Evolutionary conservation across 768 basidiomycete genomes (phyloP).

Genomic region (Ramaria rubella): DNA sequence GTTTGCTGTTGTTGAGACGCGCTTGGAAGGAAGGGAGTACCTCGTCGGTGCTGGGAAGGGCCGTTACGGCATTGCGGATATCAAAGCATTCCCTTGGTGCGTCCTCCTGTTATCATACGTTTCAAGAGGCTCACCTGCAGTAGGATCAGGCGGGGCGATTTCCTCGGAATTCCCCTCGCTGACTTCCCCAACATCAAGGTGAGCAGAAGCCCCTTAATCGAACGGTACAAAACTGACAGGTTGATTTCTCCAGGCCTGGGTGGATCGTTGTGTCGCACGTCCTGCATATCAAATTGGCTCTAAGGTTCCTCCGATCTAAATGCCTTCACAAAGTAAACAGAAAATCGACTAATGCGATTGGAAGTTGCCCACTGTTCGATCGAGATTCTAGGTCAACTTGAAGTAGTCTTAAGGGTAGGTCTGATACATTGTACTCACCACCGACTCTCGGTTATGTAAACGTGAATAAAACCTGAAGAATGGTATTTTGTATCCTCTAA

Average conservation of each 20-base stretch:
- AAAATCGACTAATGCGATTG: too few relatives aligned
- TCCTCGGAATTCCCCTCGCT: constrained; percentile 52
- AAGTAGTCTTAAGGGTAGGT: too few relatives aligned
- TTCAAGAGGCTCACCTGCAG: neutral
- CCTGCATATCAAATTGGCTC: constrained; percentile 29
- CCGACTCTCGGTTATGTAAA: too few relatives aligned
- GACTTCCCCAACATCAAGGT: constrained; percentile 60
- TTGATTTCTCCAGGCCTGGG: constrained; percentile 31
- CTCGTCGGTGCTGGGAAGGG: constrained; percentile 71
- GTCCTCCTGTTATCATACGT: too few relatives aligned
- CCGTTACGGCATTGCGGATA: constrained; percentile 63
- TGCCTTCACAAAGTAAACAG: constrained; percentile 78
- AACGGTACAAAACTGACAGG: constrained; percentile 7
- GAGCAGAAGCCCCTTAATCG: constrained; percentile 12
- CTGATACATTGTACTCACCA: too few relatives aligned
- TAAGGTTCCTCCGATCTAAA: constrained; percentile 43
- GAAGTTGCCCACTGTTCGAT: too few relatives aligned
- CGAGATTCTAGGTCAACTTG: too few relatives aligned
- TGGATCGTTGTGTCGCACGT: constrained; percentile 32
- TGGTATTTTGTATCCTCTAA: too few relatives aligned
- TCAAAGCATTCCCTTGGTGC: constrained; percentile 63
- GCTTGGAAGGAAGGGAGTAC: constrained; percentile 65
- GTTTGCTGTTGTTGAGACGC: constrained; percentile 75
- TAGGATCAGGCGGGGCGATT: constrained; percentile 49
- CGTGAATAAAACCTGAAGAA: too few relatives aligned